These are phyloP conservation scores for Filobasidium uniguttulatum DNA, from an alignment of 1,284 basidiomycete species.

Conservation along the genomic window DNA sequence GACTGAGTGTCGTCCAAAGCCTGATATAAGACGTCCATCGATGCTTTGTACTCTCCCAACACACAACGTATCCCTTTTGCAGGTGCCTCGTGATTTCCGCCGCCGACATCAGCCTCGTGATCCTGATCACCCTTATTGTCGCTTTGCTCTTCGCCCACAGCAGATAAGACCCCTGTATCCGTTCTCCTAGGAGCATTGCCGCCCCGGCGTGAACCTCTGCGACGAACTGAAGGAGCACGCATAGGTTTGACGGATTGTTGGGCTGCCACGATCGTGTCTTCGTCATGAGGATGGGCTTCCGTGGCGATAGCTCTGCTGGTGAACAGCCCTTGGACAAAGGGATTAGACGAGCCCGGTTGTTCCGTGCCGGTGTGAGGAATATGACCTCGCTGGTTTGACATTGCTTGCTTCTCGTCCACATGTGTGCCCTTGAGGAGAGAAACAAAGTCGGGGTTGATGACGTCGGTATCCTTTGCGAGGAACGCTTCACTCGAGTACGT, in stretches of 20 bases:
- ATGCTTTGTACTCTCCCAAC: slow-evolving; percentile 71
- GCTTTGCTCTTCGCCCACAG: slow-evolving; percentile 48
- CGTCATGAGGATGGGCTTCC: slow-evolving; percentile 75
- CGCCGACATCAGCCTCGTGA: slow-evolving; percentile 35
- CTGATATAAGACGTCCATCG: slow-evolving; percentile 71
- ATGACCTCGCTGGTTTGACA: slow-evolving; percentile 1
- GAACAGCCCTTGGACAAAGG: slow-evolving; percentile 84
- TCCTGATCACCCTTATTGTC: slow-evolving; percentile 46
- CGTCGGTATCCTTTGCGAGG: slow-evolving; percentile 76
- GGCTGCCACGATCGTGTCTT: slow-evolving; percentile 85
- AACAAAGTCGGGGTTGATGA: slow-evolving; percentile 84
- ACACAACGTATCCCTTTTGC: slow-evolving; percentile 49
- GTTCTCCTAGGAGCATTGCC: too few relatives aligned
- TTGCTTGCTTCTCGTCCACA: background rate
- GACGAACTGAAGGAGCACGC: slow-evolving; percentile 72
- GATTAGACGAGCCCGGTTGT: slow-evolving; percentile 57
- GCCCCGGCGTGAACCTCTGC: slow-evolving; percentile 41
- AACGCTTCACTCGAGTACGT: slow-evolving; percentile 83
- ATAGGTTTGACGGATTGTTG: slow-evolving; percentile 87
- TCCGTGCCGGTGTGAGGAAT: slow-evolving; percentile 13
- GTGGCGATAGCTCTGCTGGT: slow-evolving; percentile 75
- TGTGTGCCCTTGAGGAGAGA: slow-evolving; percentile 61
- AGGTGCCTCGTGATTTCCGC: slow-evolving; percentile 28
- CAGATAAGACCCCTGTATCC: too few relatives aligned
- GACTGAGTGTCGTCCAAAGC: slow-evolving; percentile 79